Evolutionary conservation across 768 basidiomycete genomes (phyloP), one percentile per base, ranked within the genome.

Genomic region (Suillus plorans): DNA sequence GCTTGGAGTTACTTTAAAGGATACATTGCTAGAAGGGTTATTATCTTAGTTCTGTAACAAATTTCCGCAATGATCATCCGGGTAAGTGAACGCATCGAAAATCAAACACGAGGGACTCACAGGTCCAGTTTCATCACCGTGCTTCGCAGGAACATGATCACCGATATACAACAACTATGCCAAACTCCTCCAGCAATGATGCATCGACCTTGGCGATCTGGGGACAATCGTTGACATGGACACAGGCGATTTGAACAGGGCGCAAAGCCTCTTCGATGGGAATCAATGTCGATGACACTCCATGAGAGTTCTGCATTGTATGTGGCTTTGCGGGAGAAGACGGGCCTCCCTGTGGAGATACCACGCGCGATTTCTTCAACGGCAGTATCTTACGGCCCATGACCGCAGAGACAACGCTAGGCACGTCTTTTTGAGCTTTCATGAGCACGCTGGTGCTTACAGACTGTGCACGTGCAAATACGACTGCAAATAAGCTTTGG

Each of bases 201-300:
- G 79, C 80, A 49, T 81, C 78, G 50, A 77, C 76, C 66, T 78
- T 66, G 56, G 69, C 69, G 61, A 85, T 77, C 64, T 76, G 69
- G 16, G 70, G 70, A 66, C 82, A 84, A 61, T 79, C 74, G 50
- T 78, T 78, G 36, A 85, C 71, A 52, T 82, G 79, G 34, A 85
- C 65, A 62, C 79, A 84, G 60, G 73, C 71, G 58, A 85, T 80
- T 71, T 71, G 53, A 45, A 56, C 72, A 52, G 76, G 75, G 57
- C 67, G 69, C 41, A 77, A 60, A 36, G 78, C 73, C 65, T 80
- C 81, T 63, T 76, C 72, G 69, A 75, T 77, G 18, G 79, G 77
- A 53, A 80, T 76, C 60, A 78, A 66, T 12, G 73, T 78, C 31
- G 78, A 76, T 69, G 73, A 69, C 13, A 77, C 64, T 18, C 61